phyloP scores from a whole-genome alignment of 2,329 filamentous ascomycete species.

The Pseudocercospora cruenta region DNA sequence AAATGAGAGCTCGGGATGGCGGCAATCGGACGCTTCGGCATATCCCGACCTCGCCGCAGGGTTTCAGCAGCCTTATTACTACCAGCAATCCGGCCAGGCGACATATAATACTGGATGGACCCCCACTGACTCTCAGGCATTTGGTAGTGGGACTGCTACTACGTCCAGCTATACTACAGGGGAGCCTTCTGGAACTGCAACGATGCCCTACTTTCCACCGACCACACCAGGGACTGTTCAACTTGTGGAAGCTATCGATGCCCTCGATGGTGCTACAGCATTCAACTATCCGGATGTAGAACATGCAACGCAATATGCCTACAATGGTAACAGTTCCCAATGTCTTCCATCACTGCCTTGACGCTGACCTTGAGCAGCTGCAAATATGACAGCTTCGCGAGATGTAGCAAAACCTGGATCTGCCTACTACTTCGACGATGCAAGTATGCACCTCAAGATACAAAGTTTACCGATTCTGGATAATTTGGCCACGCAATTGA shows the following conservation, averaged over 20 bases:
- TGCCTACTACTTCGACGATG: conserved; percentile 43
- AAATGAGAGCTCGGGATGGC: conserved; percentile 22
- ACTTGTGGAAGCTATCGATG: conserved; percentile 15
- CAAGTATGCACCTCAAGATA: conserved; percentile 55
- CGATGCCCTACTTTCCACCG: conserved; percentile 30
- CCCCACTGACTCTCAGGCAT: conserved; percentile 16
- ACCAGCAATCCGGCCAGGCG: conserved; percentile 30
- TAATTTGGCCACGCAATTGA: conserved; percentile 63
- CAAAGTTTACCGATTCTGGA: conserved; percentile 65
- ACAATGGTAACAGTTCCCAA: conserved; percentile 14
- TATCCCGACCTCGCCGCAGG: conserved; percentile 34
- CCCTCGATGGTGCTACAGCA: conserved; percentile 16
- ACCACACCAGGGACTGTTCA: conserved; percentile 6
- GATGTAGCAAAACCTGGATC: conserved; percentile 25
- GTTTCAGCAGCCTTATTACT: conserved; percentile 37
- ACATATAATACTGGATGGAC: conserved; percentile 34
- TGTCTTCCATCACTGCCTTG: not conserved
- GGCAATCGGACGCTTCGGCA: conserved; percentile 21
- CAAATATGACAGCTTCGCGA: conserved; percentile 12
- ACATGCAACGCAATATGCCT: conserved; percentile 22
- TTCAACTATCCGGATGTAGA: conserved; percentile 17
- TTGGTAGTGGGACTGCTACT: conserved; percentile 12
- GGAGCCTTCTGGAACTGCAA: conserved; percentile 18
- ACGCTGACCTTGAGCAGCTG: conserved; percentile 10
- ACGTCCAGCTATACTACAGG: conserved; percentile 16